These are phyloP conservation scores for Boletus hoseneyae DNA, from an alignment of 1,284 basidiomycete species.

Conservation along the genomic window DNA sequence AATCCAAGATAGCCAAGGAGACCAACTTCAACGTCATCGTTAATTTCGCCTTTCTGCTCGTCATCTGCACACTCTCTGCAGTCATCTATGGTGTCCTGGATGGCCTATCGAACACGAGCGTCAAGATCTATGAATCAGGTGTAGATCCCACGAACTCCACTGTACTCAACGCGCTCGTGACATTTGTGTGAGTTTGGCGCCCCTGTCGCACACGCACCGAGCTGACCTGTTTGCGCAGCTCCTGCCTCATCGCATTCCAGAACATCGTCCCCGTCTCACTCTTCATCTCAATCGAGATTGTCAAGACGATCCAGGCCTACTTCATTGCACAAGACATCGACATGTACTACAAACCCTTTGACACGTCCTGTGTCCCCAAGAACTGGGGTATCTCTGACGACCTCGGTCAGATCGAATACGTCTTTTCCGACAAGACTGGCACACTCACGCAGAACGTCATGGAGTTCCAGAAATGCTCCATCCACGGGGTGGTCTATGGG, in stretches of 20 bases:
- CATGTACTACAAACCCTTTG: slow-evolving; percentile 91
- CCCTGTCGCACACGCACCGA: not conserved
- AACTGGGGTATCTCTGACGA: slow-evolving; percentile 99
- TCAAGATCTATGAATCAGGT: slow-evolving; percentile 68
- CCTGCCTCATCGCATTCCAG: slow-evolving; percentile 92
- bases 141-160: slow-evolving; percentile 60
- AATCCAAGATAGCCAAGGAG: slow-evolving; percentile 95
- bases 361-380: slow-evolving; percentile 91
- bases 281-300: slow-evolving; percentile 97
- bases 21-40: slow-evolving; percentile 98
- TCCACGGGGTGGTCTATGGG: slow-evolving; percentile 82
- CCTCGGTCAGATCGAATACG: slow-evolving; percentile 96
- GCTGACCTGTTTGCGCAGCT: slow-evolving; percentile 41
- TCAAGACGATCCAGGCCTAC: slow-evolving; percentile 96
- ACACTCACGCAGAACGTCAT: slow-evolving; percentile 96
- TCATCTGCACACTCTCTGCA: slow-evolving; percentile 76
- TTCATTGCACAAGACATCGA: slow-evolving; percentile 97
- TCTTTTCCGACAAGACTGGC: slow-evolving; percentile 98
- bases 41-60: slow-evolving; percentile 81
- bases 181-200: slow-evolving; percentile 71
- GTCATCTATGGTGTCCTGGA: slow-evolving; percentile 77
- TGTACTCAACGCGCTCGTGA: slow-evolving; percentile 80
- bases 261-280: slow-evolving; percentile 97
- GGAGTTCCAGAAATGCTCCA: slow-evolving; percentile 97
- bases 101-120: slow-evolving; percentile 61